Evolutionary conservation across 2,329 filamentous ascomycete species (phyloP).

Genomic region (Periconia sp.): DNA sequence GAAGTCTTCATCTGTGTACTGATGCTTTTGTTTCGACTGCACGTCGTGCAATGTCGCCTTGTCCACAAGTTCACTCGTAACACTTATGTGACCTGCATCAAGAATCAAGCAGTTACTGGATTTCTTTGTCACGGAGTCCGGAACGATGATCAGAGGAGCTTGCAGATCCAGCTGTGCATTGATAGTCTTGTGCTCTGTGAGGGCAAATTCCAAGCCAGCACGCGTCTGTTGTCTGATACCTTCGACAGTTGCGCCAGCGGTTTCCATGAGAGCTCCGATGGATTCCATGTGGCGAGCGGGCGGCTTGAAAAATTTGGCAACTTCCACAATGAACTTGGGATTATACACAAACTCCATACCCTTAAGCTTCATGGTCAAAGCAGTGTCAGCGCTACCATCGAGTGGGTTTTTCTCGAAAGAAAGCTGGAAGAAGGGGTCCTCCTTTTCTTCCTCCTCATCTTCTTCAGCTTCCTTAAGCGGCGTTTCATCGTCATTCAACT

Average conservation of each 20-base stretch:
- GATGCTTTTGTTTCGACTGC: slow-evolving; percentile 83
- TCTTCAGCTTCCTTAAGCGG: slow-evolving; percentile 50
- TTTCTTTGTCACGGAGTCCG: slow-evolving; percentile 82
- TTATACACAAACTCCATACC: slow-evolving; percentile 98
- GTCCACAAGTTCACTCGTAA: slow-evolving; percentile 92
- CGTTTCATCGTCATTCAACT: slow-evolving; percentile 52
- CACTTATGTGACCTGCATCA: slow-evolving; percentile 92
- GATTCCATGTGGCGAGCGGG: slow-evolving; percentile 98
- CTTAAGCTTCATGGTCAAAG: slow-evolving; percentile 86
- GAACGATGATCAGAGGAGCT: slow-evolving; percentile 93
- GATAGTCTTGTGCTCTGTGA: slow-evolving; percentile 97
- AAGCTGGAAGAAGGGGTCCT: slow-evolving; percentile 87
- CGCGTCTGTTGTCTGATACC: slow-evolving; percentile 93
- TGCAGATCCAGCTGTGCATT: slow-evolving; percentile 95
- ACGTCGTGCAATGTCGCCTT: slow-evolving; percentile 86
- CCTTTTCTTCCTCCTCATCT: slow-evolving; percentile 50
- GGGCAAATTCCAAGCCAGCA: slow-evolving; percentile 90
- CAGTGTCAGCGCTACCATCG: slow-evolving; percentile 87
- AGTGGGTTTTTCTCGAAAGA: slow-evolving; percentile 94
- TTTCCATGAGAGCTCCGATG: slow-evolving; percentile 92
- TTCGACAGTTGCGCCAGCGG: slow-evolving; percentile 92
- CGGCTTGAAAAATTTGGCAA: slow-evolving; percentile 93
- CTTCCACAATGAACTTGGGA: slow-evolving; percentile 84
- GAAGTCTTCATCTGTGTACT: slow-evolving; percentile 87
- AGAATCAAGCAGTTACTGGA: slow-evolving; percentile 87